A percentile compares a stretch with the other conserved stretches of the same genome.
Conservation (phyloP, 1,284 basidiomycete genomes). For the Trichosporon coremiiforme region DNA sequence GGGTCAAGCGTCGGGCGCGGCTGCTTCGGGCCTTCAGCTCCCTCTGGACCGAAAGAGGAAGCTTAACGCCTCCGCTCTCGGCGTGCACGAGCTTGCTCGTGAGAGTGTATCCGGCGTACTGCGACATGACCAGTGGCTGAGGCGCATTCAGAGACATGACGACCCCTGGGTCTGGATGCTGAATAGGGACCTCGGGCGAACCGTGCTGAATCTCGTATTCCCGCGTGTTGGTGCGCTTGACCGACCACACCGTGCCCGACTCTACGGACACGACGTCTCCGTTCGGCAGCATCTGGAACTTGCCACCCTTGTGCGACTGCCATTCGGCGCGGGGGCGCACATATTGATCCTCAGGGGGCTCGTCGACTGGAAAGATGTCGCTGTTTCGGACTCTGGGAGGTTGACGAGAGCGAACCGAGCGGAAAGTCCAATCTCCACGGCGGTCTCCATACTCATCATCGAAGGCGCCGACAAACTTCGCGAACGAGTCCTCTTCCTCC, state of each 20-base stretch:
- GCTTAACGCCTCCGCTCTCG: conserved; percentile 53
- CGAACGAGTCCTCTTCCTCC: conserved; percentile 57
- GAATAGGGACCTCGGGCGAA: conserved; percentile 15
- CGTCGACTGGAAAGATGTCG: conserved; percentile 16
- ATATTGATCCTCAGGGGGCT: conserved; percentile 8
- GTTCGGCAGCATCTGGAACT: conserved; percentile 45
- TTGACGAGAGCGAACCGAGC: conserved; percentile 34
- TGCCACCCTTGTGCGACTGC: conserved; percentile 52
- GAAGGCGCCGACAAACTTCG: conserved; percentile 57
- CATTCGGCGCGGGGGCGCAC: conserved; percentile 42
- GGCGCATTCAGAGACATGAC: conserved; percentile 18
- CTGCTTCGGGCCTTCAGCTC: conserved; percentile 24
- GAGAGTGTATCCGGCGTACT: conserved; percentile 32
- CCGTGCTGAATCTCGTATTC: conserved; percentile 52
- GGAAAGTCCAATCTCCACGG: conserved; percentile 58
- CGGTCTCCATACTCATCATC: conserved; percentile 57
- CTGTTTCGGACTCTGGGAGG: not conserved
- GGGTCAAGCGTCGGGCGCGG: conserved; percentile 26
- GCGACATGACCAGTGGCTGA: conserved; percentile 18
- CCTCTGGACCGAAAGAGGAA: conserved; percentile 30
- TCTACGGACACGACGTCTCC: conserved; percentile 48
- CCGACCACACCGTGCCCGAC: conserved; percentile 47
- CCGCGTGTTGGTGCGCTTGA: conserved; percentile 37
- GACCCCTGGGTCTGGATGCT: not conserved
- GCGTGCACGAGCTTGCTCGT: conserved; percentile 47